Base-by-base conservation (phyloP, 2,329 filamentous ascomycete genomes). In the Alternaria ethzedia region DNA sequence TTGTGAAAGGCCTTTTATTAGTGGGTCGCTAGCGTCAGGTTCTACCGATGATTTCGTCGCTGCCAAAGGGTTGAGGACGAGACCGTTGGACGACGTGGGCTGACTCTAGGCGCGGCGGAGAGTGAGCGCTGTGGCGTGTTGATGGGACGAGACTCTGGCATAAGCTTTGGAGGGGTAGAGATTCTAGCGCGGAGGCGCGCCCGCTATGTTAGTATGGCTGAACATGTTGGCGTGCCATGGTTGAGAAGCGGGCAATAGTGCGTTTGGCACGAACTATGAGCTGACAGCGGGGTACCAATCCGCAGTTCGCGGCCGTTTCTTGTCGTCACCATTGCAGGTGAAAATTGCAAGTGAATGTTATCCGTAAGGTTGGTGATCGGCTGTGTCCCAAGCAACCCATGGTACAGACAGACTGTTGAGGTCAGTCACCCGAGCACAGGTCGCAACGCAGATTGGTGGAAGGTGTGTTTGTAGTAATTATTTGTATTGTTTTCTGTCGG, bases 251-350 rank as follows among this genome's bases (percentile, higher is more conserved):
- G 61, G 41, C 57, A 28, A 50, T 57, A 43, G 51, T 41, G 30
- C 52, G 10, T 28, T 47, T 56, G 54, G 50, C 30, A 54, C 21
- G 23, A 58, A 62, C 63, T 54, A 61, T 61, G 46, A 36, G 50
- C 47, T 63, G 63, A 65, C 65, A 60, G 62, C 59, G 62, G 64
- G 52, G 59, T 20, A 46, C 32, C 43, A 47, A 60, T 17, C 46
- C 57, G n/a, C 49, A 50, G 51, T 56, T 62, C 55, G 45, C 15
- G 26, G 17, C 64, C 59, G 57, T 62, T 66, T 43, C 9, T 41
- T 59, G 56, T 60, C 65, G 62, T 67, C 56, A 65, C 59, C 8
- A 59, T 62, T 59, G 32, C 30, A 44, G 30, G 28, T 20, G 30
- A 25, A 25, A 55, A 44, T n/a, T 17, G 20, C 21, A 25, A 32